Conservation (phyloP, 2,329 filamentous ascomycete species). For the Sphaerulina vaccinii region DNA sequence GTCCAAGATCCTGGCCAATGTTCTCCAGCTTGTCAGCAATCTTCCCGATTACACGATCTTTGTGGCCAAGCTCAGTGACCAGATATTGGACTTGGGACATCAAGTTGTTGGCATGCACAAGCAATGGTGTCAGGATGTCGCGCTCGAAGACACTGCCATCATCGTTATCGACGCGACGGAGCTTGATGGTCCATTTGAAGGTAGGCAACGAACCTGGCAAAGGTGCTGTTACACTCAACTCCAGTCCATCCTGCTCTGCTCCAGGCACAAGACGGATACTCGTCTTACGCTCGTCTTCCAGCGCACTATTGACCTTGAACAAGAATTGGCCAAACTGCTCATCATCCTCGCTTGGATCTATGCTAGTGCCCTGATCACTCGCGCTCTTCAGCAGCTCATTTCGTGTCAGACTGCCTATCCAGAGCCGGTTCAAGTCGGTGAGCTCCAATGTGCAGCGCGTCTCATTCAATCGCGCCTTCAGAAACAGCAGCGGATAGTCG, state of each 20-base stretch:
- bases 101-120: slow-evolving; percentile 50
- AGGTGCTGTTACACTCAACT: slow-evolving; percentile 57
- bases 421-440: slow-evolving; percentile 72
- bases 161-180: slow-evolving; percentile 38
- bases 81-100: slow-evolving; percentile 51
- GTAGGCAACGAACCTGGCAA: slow-evolving; percentile 63
- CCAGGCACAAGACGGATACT: slow-evolving; percentile 34
- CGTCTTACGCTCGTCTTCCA: slow-evolving; percentile 42
- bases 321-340: slow-evolving; percentile 68
- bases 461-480: slow-evolving; percentile 57
- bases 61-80: slow-evolving; percentile 52
- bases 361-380: slow-evolving; percentile 63
- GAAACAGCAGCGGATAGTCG: slow-evolving; percentile 58
- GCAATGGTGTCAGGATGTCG: slow-evolving; percentile 54
- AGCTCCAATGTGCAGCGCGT: slow-evolving; percentile 64
- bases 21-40: slow-evolving; percentile 59
- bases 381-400: slow-evolving; percentile 63
- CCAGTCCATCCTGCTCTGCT: slow-evolving; percentile 39
- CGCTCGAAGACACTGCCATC: slow-evolving; percentile 44
- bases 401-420: slow-evolving; percentile 64
- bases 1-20: slow-evolving; percentile 55
- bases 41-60: slow-evolving; percentile 59
- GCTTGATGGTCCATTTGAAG: slow-evolving; percentile 64
- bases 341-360: slow-evolving; percentile 68
- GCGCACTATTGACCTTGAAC: slow-evolving; percentile 57